Percentiles rank a stretch among this genome's conserved stretches.
These are phyloP conservation scores for Xylariales sp. DNA, from an alignment of 2,329 filamentous ascomycete species.

Conservation along the genomic window DNA sequence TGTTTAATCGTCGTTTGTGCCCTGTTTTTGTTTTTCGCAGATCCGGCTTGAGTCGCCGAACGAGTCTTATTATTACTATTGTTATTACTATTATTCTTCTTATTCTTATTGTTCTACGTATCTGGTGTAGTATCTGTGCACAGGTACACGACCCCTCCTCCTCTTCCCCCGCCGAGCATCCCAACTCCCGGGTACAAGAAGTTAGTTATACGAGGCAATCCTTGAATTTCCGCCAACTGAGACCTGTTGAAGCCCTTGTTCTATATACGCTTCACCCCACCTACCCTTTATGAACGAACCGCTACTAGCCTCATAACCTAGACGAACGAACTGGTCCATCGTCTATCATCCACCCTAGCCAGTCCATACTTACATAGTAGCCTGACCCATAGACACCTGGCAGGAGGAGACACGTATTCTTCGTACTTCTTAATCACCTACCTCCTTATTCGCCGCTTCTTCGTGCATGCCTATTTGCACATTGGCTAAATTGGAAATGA, in stretches of 20 bases:
- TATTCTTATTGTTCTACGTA: too few relatives aligned
- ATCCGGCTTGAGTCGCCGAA: constrained; percentile 26
- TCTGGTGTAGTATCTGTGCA: not conserved
- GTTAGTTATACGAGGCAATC: not conserved
- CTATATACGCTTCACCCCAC: constrained; percentile 25
- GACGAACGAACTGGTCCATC: not conserved
- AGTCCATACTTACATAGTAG: constrained; percentile 6
- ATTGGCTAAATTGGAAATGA: constrained; percentile 37
- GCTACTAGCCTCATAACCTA: constrained; percentile 16
- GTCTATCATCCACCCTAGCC: constrained; percentile 2
- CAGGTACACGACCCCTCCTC: not conserved
- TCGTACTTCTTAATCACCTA: not conserved
- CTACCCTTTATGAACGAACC: constrained; percentile 13
- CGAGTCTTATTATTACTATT: constrained; percentile 3
- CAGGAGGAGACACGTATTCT: constrained; percentile 26
- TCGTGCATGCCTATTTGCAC: constrained; percentile 14
- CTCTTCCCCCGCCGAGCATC: not conserved
- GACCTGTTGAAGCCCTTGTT: constrained; percentile 22
- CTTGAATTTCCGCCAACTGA: constrained; percentile 10
- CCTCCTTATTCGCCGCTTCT: constrained; percentile 20
- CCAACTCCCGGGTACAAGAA: not conserved
- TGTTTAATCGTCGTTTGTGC: constrained; percentile 10
- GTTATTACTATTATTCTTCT: not conserved
- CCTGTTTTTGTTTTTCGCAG: constrained; percentile 16
- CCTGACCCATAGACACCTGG: constrained; percentile 15